Conservation (phyloP, 257 asterid species). For the Przewalskia tangutica region DNA sequence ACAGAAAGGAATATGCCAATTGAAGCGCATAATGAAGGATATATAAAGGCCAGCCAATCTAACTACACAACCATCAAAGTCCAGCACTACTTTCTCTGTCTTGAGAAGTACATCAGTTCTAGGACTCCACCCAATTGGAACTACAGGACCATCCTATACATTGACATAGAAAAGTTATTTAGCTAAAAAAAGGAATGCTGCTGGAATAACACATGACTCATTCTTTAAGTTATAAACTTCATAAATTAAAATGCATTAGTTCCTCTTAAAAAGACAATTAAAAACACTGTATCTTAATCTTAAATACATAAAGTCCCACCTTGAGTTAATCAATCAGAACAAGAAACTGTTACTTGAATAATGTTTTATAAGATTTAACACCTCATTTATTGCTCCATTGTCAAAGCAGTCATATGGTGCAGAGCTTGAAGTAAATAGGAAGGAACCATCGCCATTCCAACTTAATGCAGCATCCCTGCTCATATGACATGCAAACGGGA, state of each 20-base stretch:
- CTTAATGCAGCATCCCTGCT: conserved; percentile 75
- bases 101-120: conserved; percentile 79
- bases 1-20: background rate
- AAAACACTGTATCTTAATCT: background rate
- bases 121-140: conserved; percentile 80
- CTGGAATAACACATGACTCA: background rate
- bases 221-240: background rate
- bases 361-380: conserved; percentile 22
- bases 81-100: conserved; percentile 75
- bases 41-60: conserved; percentile 98
- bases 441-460: conserved; percentile 94
- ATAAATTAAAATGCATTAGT: background rate
- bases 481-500: background rate
- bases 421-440: conserved; percentile 91
- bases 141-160: conserved; percentile 64
- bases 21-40: conserved; percentile 41
- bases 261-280: background rate
- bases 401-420: conserved; percentile 83
- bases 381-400: conserved; percentile 89
- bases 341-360: conserved; percentile 2
- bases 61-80: conserved; percentile 75
- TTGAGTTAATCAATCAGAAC: background rate
- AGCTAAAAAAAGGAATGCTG: background rate
- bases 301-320: background rate
- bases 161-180: background rate